phyloP scores from a whole-genome alignment of 352 stramenopile species.

The Globisporangium perplexum region DNA sequence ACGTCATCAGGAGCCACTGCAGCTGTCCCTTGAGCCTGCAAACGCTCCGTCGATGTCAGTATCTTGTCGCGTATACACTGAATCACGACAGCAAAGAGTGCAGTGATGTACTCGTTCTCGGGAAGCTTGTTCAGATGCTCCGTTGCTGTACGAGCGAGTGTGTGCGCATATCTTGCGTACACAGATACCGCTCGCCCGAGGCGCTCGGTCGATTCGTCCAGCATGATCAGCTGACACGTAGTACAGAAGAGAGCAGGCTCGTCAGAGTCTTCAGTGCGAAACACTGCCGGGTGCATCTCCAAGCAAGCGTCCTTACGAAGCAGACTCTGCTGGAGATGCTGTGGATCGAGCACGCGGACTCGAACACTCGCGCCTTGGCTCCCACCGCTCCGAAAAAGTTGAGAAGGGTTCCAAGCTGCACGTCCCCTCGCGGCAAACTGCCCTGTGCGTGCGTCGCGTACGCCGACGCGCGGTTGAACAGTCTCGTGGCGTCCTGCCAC shows the following conservation, averaged over 20 bases:
- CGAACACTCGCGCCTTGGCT: conserved; percentile 5
- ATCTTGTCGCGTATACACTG: neutral
- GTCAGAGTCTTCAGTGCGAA: neutral
- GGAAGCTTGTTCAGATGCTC: conserved; percentile 5
- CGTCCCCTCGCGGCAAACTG: neutral
- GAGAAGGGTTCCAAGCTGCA: conserved; percentile 1
- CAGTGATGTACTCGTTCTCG: conserved; percentile 17
- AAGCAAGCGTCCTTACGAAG: conserved; percentile 7
- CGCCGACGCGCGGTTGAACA: conserved; percentile 17
- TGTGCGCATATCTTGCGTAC: conserved; percentile 31
- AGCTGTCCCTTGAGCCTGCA: conserved; percentile 35
- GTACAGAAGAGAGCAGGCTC: neutral
- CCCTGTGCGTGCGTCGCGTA: conserved; percentile 6
- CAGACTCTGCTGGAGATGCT: conserved; percentile 15
- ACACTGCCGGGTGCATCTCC: neutral
- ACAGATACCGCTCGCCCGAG: conserved; percentile 28
- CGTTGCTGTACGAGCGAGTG: conserved; percentile 13
- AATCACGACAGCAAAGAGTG: neutral
- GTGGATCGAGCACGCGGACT: conserved; percentile 20
- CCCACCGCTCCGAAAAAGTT: conserved; percentile 12
- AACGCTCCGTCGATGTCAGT: neutral
- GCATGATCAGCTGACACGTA: conserved; percentile 26
- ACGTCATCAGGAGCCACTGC: conserved; percentile 26
- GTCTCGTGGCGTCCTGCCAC: conserved; percentile 21
- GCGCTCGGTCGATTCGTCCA: conserved; percentile 31